Percentiles rank a stretch among this genome's conserved stretches.
Evolutionary conservation across 2,329 filamentous ascomycete species (phyloP).

Genomic region (Grosmannia penicillata): DNA sequence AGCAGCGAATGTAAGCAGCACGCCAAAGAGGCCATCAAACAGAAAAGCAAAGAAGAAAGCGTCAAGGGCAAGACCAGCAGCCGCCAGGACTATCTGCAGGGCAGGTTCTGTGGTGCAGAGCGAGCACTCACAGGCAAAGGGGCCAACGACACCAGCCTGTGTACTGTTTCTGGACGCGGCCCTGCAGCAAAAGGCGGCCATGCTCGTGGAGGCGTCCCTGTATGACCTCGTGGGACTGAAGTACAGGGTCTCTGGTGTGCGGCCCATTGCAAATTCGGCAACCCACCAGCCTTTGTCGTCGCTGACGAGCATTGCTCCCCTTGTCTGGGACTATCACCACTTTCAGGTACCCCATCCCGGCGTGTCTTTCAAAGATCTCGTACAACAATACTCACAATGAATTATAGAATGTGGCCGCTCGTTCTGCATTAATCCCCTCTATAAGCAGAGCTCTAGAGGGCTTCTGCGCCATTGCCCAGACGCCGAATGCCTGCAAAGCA

Average conservation of each 20-base stretch:
- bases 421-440: conserved; percentile 2
- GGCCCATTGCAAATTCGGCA: background rate
- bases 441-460: conserved; percentile 6
- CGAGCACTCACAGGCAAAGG: too few relatives aligned
- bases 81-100: too few relatives aligned
- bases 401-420: conserved; percentile 5
- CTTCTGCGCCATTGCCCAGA: conserved; percentile 6
- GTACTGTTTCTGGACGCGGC: background rate
- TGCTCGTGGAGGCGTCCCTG: conserved; percentile 4
- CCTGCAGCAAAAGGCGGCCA: background rate
- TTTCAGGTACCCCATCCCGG: conserved; percentile 6
- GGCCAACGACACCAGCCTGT: background rate
- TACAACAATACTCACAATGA: too few relatives aligned
- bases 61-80: too few relatives aligned
- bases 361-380: background rate
- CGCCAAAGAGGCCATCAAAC: background rate
- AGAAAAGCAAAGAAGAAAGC: background rate
- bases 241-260: conserved; percentile 1
- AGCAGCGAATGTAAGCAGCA: too few relatives aligned
- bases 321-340: conserved; percentile 10
- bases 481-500: conserved; percentile 7
- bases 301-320: conserved; percentile 10
- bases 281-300: conserved; percentile 1
- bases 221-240: conserved; percentile 5
- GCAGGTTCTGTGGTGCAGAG: too few relatives aligned